Evolutionary conservation across 2,329 filamentous ascomycete species (phyloP), one percentile per base, ranked within the genome.

Genomic region (Alternaria metachromatica): DNA sequence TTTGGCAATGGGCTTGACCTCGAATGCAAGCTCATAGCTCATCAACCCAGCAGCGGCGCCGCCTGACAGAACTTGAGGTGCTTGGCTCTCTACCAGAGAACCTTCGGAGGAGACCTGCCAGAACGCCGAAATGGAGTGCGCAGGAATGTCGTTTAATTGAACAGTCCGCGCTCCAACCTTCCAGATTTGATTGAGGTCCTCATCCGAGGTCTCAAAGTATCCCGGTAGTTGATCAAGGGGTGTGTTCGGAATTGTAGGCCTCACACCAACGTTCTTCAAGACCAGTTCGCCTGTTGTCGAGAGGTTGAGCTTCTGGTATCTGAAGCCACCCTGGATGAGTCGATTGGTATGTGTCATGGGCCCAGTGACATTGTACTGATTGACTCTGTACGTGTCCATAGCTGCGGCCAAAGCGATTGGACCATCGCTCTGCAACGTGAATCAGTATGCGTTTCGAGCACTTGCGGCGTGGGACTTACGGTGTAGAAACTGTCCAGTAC

Each of bases 241-340:
- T 10, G 2, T 37, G 4, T n/a, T 37, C 15, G 4, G 7, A 2
- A 37, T 37, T 1, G 33, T 37, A 9, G 33, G 33, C 15, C 33
- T 37, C 15, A 37, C 33, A 37, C 33, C 33, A 0, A 37, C 33
- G 15, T 37, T 37, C 15, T 1, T 37, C 33, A 37, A n/a, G 0
- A 37, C 33, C 33, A 37, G 15, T n/a, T 37, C 33, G 4, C 33
- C 33, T 10, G 33, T n/a, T 5, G 73, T 75, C 1, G 75, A 78
- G 1, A 81, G 66, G 33, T 77, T 80, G 12, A 81, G 66, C 63
- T 80, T 80, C 64, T 81, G 79, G 62, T 80, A 81, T 6, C 78
- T 69, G 37, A 80, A 74, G 10, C 70, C 76, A 6, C 79, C 79
- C 63, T 80, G 79, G n/a, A 81, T 70, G 6, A 81, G 71, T n/a